Evolutionary conservation across 2,329 filamentous ascomycete species (phyloP), one percentile per base, ranked within the genome.

Genomic region (Zymoseptoria crescenta): DNA sequence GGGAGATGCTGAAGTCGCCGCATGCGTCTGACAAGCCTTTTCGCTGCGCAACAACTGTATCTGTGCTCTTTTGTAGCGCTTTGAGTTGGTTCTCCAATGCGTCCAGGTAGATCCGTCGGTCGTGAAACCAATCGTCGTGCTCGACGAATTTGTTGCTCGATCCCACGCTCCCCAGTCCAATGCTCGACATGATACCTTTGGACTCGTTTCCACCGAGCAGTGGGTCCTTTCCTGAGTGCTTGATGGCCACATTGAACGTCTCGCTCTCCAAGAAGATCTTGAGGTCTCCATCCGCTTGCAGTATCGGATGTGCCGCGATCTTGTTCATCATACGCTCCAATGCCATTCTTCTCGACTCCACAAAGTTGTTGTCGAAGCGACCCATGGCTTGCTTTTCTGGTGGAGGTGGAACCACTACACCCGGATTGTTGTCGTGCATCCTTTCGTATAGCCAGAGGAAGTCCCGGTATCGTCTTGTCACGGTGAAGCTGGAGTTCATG

Each of bases 41-140:
- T 59, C 94, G 87, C 75, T 99, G 94, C 41, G 82, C 82, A 1
- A 99, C 89, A 73, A 99, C 95, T 5, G 86, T 88, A 70, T 99
- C 94, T 76, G 96, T 95, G 19, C 92, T 89, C 76, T 96, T 97
- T 68, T 96, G 81, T 16, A 97, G 80, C 8, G 89, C 87, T 73
- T 92, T 96, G 61, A 71, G 81, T 73, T 97, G 93, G 67, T 85
- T 91, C 71, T 97, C 92, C 45, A 97, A 81, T 4, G 92, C 92
- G 73, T 99, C 94, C 9, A 99, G 83, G 71, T 99, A 99, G 57
- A 97, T 84, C 69, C 87, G 90, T 62, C 94, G 91, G 67, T 99
- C 94, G 68, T 99, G 93, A 77, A 99, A 99, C 94, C 93, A 99
- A 76, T 99, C 94, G 73, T 99, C 94, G 72, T 97, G 94, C 75